phyloP scores from a whole-genome alignment of 1,284 basidiomycete genomes.

The Ganoderma resinaceum region DNA sequence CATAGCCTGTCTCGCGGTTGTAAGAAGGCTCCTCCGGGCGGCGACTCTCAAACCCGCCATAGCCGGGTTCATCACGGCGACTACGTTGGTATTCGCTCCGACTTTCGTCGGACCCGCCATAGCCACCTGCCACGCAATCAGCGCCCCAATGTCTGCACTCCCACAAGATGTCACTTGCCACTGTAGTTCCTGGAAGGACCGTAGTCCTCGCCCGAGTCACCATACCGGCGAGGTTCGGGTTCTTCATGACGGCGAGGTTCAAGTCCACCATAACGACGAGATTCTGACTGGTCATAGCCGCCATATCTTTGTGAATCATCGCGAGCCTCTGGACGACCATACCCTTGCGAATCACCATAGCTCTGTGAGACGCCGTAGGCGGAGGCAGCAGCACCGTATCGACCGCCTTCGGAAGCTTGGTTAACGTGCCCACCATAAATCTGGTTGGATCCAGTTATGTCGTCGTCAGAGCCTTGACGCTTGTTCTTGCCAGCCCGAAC shows the following conservation, averaged over 20 bases:
- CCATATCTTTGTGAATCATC: not conserved
- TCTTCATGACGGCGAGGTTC: conserved; percentile 18
- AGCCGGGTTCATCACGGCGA: conserved; percentile 16
- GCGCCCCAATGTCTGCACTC: not conserved
- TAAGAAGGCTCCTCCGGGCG: conserved; percentile 22
- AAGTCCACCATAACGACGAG: no score
- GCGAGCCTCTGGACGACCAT: not conserved
- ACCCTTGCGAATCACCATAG: conserved; percentile 6
- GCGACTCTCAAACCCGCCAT: conserved; percentile 16
- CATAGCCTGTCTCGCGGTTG: conserved; percentile 18
- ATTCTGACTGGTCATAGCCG: not conserved
- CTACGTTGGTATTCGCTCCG: conserved; percentile 10
- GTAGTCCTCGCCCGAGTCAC: conserved; percentile 16
- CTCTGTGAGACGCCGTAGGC: conserved; percentile 12
- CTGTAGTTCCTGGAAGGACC: conserved; percentile 5
- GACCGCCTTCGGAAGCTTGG: conserved; percentile 23
- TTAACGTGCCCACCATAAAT: conserved; percentile 30
- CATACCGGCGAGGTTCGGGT: conserved; percentile 16
- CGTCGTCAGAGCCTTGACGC: conserved; percentile 44
- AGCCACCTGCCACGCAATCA: conserved; percentile 12
- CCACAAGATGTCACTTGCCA: conserved; percentile 11
- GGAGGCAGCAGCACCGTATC: conserved; percentile 16
- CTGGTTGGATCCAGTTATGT: conserved; percentile 34
- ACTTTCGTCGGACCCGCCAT: conserved; percentile 22
- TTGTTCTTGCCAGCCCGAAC: conserved; percentile 47